A percentile compares a stretch with the other conserved stretches of the same genome.
These are phyloP conservation scores for Teratosphaeria epicoccoides DNA, from an alignment of 2,329 filamentous ascomycete species.

Conservation along the genomic window DNA sequence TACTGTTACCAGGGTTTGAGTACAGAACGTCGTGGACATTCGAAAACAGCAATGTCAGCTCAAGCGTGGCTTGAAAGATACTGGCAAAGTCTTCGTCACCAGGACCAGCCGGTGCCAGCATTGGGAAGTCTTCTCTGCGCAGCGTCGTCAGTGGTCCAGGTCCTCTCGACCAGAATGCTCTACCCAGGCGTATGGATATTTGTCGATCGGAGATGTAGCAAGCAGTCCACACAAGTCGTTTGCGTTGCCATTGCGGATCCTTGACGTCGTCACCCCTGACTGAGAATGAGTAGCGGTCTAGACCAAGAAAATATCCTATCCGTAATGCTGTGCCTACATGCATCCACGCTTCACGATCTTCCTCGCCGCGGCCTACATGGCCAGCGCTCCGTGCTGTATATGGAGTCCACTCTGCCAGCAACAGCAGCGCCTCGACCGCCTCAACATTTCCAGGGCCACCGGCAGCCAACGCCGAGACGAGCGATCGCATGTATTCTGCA, in stretches of 20 bases:
- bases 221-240: conserved; percentile 57
- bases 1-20: conserved; percentile 58
- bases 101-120: conserved; percentile 46
- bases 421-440: conserved; percentile 57
- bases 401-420: conserved; percentile 64
- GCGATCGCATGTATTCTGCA: conserved; percentile 57
- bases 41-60: conserved; percentile 60
- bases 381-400: conserved; percentile 53
- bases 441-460: conserved; percentile 58
- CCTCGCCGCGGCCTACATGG: conserved; percentile 58
- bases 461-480: conserved; percentile 57
- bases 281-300: conserved; percentile 58
- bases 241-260: conserved; percentile 49
- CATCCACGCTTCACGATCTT: conserved; percentile 69
- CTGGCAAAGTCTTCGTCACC: conserved; percentile 57
- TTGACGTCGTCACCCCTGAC: conserved; percentile 47
- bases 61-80: conserved; percentile 60
- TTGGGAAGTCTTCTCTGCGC: conserved; percentile 56
- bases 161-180: conserved; percentile 63
- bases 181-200: conserved; percentile 60
- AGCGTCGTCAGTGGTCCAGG: conserved; percentile 57
- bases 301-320: conserved; percentile 57
- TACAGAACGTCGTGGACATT: conserved; percentile 67
- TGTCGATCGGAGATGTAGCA: conserved; percentile 58
- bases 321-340: conserved; percentile 60